Evolutionary conservation across 1,139 yeast genomes (phyloP).

Genomic region (Hemisphaericaspora xylanilytica): DNA sequence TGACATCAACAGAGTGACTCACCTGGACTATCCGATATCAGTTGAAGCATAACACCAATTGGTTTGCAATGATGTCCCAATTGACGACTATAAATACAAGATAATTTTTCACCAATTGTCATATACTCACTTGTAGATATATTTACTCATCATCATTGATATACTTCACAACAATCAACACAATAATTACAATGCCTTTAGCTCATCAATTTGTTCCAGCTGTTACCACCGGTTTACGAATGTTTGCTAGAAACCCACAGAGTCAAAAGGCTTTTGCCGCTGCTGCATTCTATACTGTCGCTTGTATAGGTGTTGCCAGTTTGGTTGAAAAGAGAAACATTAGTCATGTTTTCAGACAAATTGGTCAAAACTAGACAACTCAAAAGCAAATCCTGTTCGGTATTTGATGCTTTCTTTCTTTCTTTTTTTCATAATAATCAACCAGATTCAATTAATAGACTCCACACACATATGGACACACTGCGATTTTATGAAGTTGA

Average conservation of each 20-base stretch:
- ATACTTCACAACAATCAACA: neutral
- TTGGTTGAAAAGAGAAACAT: constrained; percentile 12
- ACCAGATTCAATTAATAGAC: too few species aligned
- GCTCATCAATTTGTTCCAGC: constrained; percentile 5
- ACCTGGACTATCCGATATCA: too few species aligned
- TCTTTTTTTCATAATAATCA: too few species aligned
- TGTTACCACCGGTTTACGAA: constrained; percentile 4
- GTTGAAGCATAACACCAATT: too few species aligned
- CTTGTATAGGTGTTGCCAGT: constrained; percentile 12
- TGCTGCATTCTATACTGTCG: constrained; percentile 12
- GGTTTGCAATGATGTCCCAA: too few species aligned
- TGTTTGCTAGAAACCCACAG: constrained; percentile 5
- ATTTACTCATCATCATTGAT: neutral
- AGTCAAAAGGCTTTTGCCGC: constrained; percentile 11
- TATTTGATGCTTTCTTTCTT: too few species aligned
- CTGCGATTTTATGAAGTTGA: too few species aligned
- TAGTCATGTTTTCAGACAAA: constrained; percentile 13
- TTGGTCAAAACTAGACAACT: constrained; percentile 9
- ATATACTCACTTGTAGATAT: too few species aligned
- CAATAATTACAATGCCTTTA: constrained; percentile 3
- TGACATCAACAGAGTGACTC: neutral
- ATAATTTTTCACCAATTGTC: too few species aligned
- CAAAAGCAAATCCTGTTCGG: too few species aligned
- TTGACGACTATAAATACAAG: too few species aligned
- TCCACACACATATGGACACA: too few species aligned